Evolutionary conservation across 106 monocot genomes (phyloP), one percentile per base, ranked within the genome.

Genomic region (Cymbidium sinense): DNA sequence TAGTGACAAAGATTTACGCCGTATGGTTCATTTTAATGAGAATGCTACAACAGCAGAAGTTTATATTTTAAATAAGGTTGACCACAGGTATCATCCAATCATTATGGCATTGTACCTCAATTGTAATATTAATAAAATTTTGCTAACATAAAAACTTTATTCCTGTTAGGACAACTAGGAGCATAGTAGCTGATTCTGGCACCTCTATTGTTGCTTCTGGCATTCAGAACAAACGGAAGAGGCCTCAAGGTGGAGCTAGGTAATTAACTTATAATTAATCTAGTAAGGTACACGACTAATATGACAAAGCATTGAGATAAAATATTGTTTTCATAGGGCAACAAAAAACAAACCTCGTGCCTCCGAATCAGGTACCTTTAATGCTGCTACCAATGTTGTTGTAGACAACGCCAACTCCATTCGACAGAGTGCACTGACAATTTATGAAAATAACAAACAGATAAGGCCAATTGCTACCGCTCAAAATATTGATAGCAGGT

Each of bases 21-120:
- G 98, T 25, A 94, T 99, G 98, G 87, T 99, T 52, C 77, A 90
- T 77, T 94, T 94, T 82, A 87, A 83, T 86, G 75, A 76, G 25
- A 78, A 82, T 82, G 77, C 87, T 28, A 9, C 43, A 27, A 52
- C 79, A 43, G 74, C 84, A 28, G 92, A 99, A 76, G 88, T 99
- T 58, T 99, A 84, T 81, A 85, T 99, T 50, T 39, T 99, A 78
- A 92, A 81, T 74, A 94, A 86, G 77, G 83, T 80, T 58, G 84
- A 95, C 37, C 76, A 79, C 70, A 90, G 95, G 95, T 92, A 90
- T 76, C 25, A 21, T 5, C 39, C 37, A 71, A 36, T 35, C 21
- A 67, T 71, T 71, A 71, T 35, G 20, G 20, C 34, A 39, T 29
- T 1, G 10, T 41, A 51, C 61, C 47, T 21, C 17, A 58, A 6